Conservation (phyloP, 2,329 filamentous ascomycete species). For the Metarhizium anisopliae region DNA sequence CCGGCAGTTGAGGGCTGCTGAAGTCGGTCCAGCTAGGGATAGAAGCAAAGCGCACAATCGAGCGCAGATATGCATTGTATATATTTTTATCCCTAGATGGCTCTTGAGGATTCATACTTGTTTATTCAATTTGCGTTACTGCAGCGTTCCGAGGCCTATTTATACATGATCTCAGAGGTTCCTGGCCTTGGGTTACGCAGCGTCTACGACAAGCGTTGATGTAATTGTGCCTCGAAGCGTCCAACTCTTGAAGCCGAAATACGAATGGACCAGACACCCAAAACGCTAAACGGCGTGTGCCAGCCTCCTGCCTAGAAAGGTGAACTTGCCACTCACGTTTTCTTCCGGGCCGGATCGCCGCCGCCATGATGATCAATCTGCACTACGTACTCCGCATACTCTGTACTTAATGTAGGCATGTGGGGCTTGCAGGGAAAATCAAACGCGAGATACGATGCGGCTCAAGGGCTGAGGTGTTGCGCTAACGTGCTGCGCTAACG, state of each 20-base stretch:
- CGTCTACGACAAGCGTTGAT: background rate
- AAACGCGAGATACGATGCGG: conserved; percentile 11
- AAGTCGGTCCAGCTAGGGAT: background rate
- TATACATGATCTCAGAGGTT: background rate
- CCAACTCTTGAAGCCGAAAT: background rate
- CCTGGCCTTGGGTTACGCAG: background rate
- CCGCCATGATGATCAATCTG: background rate
- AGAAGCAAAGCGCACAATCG: background rate
- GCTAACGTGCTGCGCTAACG: too few relatives aligned
- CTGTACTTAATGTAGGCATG: background rate
- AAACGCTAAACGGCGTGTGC: background rate
- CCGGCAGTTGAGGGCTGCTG: conserved; percentile 16
- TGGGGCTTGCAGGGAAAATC: background rate
- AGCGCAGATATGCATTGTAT: background rate
- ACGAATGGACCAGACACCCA: background rate
- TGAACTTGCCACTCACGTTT: background rate
- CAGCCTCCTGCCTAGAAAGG: too few relatives aligned
- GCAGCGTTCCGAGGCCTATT: background rate
- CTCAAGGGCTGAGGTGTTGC: too few relatives aligned
- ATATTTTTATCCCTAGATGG: background rate
- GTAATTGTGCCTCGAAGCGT: background rate
- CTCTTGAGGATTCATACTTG: background rate
- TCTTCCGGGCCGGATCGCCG: background rate
- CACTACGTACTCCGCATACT: too few relatives aligned
- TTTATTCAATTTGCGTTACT: background rate